These are phyloP conservation scores for Pezicula radicicola DNA, from an alignment of 2,329 filamentous ascomycete species.

Conservation along the genomic window DNA sequence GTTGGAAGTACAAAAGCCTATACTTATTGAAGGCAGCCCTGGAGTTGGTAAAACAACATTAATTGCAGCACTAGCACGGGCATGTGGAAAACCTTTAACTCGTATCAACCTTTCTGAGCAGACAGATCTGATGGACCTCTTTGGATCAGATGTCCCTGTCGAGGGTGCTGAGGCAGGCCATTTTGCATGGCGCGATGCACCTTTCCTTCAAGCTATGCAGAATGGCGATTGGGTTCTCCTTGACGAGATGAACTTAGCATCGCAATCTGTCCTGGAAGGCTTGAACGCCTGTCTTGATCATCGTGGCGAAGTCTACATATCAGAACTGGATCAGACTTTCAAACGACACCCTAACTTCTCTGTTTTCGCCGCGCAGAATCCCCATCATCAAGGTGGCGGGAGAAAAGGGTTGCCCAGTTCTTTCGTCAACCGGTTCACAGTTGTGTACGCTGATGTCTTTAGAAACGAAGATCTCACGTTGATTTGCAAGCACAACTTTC, in stretches of 20 bases:
- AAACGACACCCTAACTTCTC: slow-evolving; percentile 84
- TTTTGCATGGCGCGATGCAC: slow-evolving; percentile 94
- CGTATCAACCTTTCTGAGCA: slow-evolving; percentile 97
- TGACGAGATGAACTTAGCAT: slow-evolving; percentile 98
- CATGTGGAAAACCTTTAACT: slow-evolving; percentile 78
- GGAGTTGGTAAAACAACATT: slow-evolving; percentile 97
- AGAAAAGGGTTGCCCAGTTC: slow-evolving; percentile 92
- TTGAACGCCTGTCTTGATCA: slow-evolving; percentile 96
- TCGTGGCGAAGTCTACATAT: slow-evolving; percentile 90
- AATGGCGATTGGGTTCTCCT: slow-evolving; percentile 93
- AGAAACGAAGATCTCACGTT: slow-evolving; percentile 73
- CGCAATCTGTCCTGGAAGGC: slow-evolving; percentile 93
- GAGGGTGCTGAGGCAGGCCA: slow-evolving; percentile 89
- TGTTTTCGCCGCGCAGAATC: slow-evolving; percentile 97
- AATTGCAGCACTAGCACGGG: slow-evolving; percentile 77
- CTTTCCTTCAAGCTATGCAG: slow-evolving; percentile 95
- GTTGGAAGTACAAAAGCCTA: slow-evolving; percentile 83
- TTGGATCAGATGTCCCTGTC: slow-evolving; percentile 92
- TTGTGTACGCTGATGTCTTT: slow-evolving; percentile 94
- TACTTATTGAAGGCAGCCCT: slow-evolving; percentile 93
- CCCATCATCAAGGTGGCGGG: slow-evolving; percentile 93
- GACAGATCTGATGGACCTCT: slow-evolving; percentile 95
- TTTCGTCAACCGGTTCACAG: slow-evolving; percentile 97
- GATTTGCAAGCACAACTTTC: slow-evolving; percentile 79
- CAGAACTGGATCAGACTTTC: slow-evolving; percentile 93